Conservation (phyloP, 225 moss, liverwort and hornwort genomes). For the Pseudoscleropodium purum region DNA sequence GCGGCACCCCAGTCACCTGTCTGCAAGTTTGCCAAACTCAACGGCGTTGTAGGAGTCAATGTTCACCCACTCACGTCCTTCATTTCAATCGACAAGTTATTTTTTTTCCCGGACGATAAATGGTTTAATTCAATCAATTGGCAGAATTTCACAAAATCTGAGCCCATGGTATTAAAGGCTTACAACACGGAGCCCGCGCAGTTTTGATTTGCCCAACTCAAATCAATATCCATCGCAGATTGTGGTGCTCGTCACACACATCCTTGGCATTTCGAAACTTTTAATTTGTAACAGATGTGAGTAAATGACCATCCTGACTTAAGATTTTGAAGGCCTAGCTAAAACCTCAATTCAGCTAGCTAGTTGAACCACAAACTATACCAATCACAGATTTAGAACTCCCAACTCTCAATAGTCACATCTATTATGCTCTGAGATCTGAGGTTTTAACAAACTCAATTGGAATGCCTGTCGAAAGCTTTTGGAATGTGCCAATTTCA, state of each 20-base stretch:
- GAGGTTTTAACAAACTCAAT: neutral
- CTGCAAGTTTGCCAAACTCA: neutral
- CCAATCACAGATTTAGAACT: neutral
- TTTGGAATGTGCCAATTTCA: neutral
- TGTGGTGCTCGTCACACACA: neutral
- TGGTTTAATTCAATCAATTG: neutral
- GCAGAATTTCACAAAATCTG: neutral
- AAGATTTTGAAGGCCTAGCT: neutral
- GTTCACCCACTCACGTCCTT: neutral
- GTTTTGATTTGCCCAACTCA: neutral
- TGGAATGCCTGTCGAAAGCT: neutral
- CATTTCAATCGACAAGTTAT: neutral
- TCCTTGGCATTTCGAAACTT: neutral
- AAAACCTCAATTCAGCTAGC: neutral
- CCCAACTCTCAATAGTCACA: neutral
- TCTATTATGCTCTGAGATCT: neutral
- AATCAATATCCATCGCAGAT: neutral
- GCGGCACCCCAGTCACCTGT: neutral
- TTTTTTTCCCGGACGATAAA: no score
- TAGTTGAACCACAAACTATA: neutral
- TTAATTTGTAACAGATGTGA: neutral
- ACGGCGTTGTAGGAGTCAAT: conserved; percentile 1
- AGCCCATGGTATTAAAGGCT: neutral
- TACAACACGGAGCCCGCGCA: neutral
- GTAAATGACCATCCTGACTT: neutral